Evolutionary conservation across 73 alveolate species (phyloP).

Genomic region (Uronychia setigera): DNA sequence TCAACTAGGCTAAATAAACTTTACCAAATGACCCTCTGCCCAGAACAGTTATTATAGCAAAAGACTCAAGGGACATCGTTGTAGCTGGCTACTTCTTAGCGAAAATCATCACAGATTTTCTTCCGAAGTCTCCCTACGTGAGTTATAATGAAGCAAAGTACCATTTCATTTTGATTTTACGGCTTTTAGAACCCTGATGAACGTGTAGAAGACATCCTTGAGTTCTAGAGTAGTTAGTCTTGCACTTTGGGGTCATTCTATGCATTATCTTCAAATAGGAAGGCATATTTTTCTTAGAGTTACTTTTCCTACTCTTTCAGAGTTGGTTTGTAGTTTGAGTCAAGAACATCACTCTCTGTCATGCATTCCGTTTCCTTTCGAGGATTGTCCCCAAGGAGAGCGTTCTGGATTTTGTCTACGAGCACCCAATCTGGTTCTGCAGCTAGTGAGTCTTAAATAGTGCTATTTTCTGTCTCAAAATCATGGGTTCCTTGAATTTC

Average conservation of each 20-base stretch:
- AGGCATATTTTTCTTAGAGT: background rate
- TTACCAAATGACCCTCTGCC: slow-evolving; percentile 77
- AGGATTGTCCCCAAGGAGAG: background rate
- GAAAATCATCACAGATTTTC: slow-evolving; percentile 27
- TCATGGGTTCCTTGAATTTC: slow-evolving; percentile 49
- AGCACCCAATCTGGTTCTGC: background rate
- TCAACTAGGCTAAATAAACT: slow-evolving; percentile 60
- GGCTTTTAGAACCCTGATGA: background rate
- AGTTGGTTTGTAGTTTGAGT: background rate
- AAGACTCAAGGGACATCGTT: slow-evolving; percentile 41
- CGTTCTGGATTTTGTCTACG: background rate
- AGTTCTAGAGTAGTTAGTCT: slow-evolving; percentile 1
- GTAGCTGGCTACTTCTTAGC: background rate
- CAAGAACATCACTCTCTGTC: background rate
- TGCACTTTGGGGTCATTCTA: background rate
- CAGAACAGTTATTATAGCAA: slow-evolving; percentile 43
- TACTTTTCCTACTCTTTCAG: background rate
- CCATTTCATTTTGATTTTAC: background rate
- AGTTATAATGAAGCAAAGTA: background rate
- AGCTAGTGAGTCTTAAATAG: background rate
- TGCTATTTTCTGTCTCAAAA: slow-evolving; percentile 13
- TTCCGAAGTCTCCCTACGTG: background rate
- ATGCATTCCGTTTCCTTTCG: too few species aligned
- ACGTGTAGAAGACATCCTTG: slow-evolving; percentile 5
- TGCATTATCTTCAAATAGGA: background rate